Percentiles rank a stretch among this genome's conserved stretches.
Evolutionary conservation across 306 rosid species (phyloP).

Genomic region (Casuarina glauca): DNA sequence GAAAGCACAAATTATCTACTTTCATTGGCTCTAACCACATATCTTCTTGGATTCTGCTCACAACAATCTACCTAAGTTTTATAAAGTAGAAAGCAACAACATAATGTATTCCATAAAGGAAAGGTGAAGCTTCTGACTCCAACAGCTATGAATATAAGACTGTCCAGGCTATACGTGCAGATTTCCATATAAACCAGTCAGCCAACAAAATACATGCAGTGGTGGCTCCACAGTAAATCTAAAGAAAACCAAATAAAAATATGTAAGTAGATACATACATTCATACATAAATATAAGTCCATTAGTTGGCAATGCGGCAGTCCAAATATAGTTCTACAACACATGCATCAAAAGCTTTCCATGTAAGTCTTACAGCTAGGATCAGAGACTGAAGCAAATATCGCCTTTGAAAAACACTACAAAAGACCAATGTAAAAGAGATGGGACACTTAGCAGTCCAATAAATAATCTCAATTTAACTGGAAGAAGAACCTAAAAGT

Average conservation of each 20-base stretch:
- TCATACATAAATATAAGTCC: neutral
- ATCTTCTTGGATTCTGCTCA: neutral
- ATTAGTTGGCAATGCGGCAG: neutral
- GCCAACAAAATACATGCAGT: neutral
- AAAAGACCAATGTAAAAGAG: neutral
- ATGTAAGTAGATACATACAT: neutral
- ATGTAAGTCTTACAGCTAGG: neutral
- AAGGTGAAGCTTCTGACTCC: conserved; percentile 1
- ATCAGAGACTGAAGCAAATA: neutral
- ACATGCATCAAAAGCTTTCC: neutral
- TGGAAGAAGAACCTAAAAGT: neutral
- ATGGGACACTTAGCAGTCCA: neutral
- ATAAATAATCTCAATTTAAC: neutral
- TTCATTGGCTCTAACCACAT: neutral
- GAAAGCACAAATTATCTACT: neutral
- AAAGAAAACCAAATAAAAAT: neutral
- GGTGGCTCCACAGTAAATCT: neutral
- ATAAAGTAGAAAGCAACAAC: neutral
- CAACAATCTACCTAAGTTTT: neutral
- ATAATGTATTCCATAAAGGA: neutral
- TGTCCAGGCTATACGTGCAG: neutral
- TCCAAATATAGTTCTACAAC: neutral
- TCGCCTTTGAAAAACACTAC: neutral
- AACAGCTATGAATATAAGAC: neutral
- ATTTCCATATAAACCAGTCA: neutral